A percentile compares a stretch with the other conserved stretches of the same genome.
phyloP scores from a whole-genome alignment of 768 basidiomycete genomes.

The Suillus paluster region DNA sequence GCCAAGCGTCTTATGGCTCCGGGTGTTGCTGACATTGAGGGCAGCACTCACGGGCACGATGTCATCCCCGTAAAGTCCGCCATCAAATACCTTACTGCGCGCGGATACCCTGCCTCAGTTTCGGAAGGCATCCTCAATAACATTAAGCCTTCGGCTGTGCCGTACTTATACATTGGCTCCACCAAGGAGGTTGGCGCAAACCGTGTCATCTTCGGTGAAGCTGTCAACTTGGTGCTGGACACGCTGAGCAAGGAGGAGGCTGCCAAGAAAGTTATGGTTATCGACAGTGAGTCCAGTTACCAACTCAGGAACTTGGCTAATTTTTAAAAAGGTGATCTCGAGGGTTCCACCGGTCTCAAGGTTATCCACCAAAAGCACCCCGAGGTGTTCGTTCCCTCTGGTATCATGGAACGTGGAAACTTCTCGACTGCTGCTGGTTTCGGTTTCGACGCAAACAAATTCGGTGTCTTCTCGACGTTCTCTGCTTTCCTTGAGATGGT shows the following conservation, averaged over 20 bases:
- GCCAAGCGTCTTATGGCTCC: slow-evolving; percentile 72
- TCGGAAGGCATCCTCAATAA: slow-evolving; percentile 58
- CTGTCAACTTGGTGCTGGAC: slow-evolving; percentile 80
- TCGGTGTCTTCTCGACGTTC: slow-evolving; percentile 90
- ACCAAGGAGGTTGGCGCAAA: slow-evolving; percentile 79
- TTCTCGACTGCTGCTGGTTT: slow-evolving; percentile 87
- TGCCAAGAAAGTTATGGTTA: slow-evolving; percentile 81
- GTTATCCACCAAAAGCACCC: slow-evolving; percentile 90
- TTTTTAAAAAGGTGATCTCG: slow-evolving; percentile 65
- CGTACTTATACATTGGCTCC: slow-evolving; percentile 71
- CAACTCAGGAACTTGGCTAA: neutral
- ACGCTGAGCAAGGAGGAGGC: slow-evolving; percentile 76
- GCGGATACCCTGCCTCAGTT: slow-evolving; percentile 57
- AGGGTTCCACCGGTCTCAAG: slow-evolving; percentile 90
- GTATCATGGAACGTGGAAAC: slow-evolving; percentile 87
- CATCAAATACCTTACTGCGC: slow-evolving; percentile 68
- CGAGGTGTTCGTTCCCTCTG: slow-evolving; percentile 84
- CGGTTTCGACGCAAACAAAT: slow-evolving; percentile 81
- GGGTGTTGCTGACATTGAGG: slow-evolving; percentile 76
- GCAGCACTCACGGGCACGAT: slow-evolving; percentile 81
- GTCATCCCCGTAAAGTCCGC: slow-evolving; percentile 85
- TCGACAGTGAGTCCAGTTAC: slow-evolving; percentile 62
- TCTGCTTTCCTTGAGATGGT: slow-evolving; percentile 93
- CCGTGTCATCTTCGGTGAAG: slow-evolving; percentile 85
- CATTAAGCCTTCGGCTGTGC: slow-evolving; percentile 61